Evolutionary conservation across 2,329 filamentous ascomycete species (phyloP), one percentile per base, ranked within the genome.

Genomic region (Zymoseptoria pseudotritici): DNA sequence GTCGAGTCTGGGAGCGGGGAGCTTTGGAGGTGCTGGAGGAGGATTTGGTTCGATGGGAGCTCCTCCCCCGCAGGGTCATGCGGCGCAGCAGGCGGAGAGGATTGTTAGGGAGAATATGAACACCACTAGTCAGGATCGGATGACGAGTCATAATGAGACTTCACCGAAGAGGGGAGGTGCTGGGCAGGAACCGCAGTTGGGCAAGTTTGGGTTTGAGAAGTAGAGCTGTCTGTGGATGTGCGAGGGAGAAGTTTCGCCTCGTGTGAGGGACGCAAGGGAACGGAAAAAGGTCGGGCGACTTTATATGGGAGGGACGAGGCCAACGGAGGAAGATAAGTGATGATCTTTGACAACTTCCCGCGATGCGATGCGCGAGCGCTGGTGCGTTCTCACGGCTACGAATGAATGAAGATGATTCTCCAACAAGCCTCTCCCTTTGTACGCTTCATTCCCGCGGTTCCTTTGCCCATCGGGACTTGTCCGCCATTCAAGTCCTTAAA

Each of bases 41-140:
- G 36, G 36, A 1, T 42, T 42, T 3, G 20, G 46, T 24, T 20
- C 29, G 42, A 42, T 53, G 36, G 31, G 55, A 29, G 55, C 53
- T 26, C 57, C 60, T 31, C 57, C 60, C 24, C 58, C 50, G 58
- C 61, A n/a, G 58, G 54, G 49, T 29, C 60, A 57, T 56, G 65
- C 61, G 22, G 59, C 72, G 29, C 84, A 89, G 64, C 78, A 84
- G 17, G 85, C 86, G 5, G 86, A 89, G 74, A 79, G 83, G 60
- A 85, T 88, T 59, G 73, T 89, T 61, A 80, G 82, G 59, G 83
- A 86, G 67, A 79, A 80, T 26, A 75, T 87, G 60, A 82, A 83
- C 58, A 77, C 68, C 7, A 71, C 70, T 20, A 66, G 67, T 31
- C 67, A 66, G 29, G 72, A 73, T 57, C 69, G 71, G 24, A 72